Percentiles rank a stretch among this genome's conserved stretches.
Evolutionary conservation across 176 grass and related monocot species (phyloP).

Genomic region (Lolium multiflorum): DNA sequence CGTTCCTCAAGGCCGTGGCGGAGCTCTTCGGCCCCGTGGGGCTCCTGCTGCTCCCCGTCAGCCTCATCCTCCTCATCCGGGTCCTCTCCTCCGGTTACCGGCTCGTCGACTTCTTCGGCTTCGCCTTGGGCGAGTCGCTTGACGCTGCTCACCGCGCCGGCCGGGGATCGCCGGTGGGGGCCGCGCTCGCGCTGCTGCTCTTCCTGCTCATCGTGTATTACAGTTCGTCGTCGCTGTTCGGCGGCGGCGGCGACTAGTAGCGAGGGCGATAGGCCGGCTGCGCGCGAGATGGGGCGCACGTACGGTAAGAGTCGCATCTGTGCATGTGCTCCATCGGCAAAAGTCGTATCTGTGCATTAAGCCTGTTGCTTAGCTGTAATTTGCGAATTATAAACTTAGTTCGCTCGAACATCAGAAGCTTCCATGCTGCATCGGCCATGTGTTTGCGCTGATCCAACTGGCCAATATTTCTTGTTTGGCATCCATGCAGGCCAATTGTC

Average conservation of each 20-base stretch:
- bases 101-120: conserved; percentile 39
- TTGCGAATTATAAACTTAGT: neutral
- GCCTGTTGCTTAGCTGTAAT: conserved; percentile 29
- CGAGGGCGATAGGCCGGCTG: neutral
- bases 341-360: conserved; percentile 7
- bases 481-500: neutral
- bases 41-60: conserved; percentile 66
- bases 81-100: conserved; percentile 69
- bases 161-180: conserved; percentile 62
- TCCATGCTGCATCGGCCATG: neutral
- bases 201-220: conserved; percentile 70
- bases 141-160: conserved; percentile 69
- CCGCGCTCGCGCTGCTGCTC: conserved; percentile 63
- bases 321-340: neutral
- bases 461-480: neutral
- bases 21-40: conserved; percentile 66
- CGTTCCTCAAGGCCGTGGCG: conserved; percentile 33
- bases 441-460: neutral
- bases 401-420: conserved; percentile 13
- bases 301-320: neutral
- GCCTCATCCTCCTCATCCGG: conserved; percentile 73
- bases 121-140: conserved; percentile 48
- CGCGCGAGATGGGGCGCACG: neutral
- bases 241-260: conserved; percentile 50
- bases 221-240: conserved; percentile 48